A percentile compares a stretch with the other conserved stretches of the same genome.
Conservation (phyloP, 805 yeast genomes). For the Kazachstania taianensis region DNA sequence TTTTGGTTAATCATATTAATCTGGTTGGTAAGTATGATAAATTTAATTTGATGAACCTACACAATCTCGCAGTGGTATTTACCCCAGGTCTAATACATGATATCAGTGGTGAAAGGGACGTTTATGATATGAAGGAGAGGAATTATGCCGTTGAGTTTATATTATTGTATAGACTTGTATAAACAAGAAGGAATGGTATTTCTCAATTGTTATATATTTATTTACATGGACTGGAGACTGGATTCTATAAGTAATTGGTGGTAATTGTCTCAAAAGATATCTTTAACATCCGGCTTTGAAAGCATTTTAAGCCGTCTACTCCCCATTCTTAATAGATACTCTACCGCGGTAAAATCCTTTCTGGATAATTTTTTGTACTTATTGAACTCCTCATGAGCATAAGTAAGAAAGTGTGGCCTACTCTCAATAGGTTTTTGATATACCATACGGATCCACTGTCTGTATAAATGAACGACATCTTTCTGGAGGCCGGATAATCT, state of each 20-base stretch:
- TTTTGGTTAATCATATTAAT: slow-evolving; percentile 55
- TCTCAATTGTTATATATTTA: background rate
- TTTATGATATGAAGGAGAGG: slow-evolving; percentile 72
- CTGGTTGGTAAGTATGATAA: slow-evolving; percentile 43
- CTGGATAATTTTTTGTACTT: slow-evolving; percentile 49
- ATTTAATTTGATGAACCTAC: slow-evolving; percentile 69
- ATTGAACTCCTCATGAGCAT: slow-evolving; percentile 51
- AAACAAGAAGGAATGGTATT: background rate
- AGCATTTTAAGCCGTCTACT: slow-evolving; percentile 61
- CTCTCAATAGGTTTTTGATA: slow-evolving; percentile 38
- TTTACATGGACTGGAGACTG: too few species aligned
- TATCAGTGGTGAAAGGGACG: slow-evolving; percentile 66
- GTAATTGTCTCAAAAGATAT: slow-evolving; percentile 32
- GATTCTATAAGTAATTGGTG: background rate
- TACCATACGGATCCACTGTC: slow-evolving; percentile 38
- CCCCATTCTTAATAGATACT: slow-evolving; percentile 73
- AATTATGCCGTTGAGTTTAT: slow-evolving; percentile 71
- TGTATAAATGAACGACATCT: slow-evolving; percentile 41
- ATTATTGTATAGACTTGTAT: slow-evolving; percentile 20
- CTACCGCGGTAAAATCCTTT: slow-evolving; percentile 77
- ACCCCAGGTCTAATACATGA: slow-evolving; percentile 89
- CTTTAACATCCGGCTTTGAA: slow-evolving; percentile 59
- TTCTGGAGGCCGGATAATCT: slow-evolving; percentile 40
- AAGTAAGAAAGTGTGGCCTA: slow-evolving; percentile 36
- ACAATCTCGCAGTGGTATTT: slow-evolving; percentile 82